phyloP scores from a whole-genome alignment of 140 eudicot genomes.

The Cichorium intybus region DNA sequence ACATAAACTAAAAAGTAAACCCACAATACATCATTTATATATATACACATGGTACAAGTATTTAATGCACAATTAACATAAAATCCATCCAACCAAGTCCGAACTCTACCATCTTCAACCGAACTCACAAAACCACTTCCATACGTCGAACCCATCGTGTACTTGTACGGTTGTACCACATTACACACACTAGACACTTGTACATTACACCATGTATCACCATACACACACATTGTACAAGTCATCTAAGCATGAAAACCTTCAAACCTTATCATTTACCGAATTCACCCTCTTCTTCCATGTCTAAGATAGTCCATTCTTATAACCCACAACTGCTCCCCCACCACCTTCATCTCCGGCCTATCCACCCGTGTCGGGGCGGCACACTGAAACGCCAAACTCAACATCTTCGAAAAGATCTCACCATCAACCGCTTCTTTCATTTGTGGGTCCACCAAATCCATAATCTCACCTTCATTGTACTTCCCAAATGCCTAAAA shows the following conservation, averaged over 20 bases:
- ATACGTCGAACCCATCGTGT: background rate
- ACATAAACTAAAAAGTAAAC: background rate
- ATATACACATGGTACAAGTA: slow-evolving; percentile 23
- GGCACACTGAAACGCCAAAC: slow-evolving; percentile 78
- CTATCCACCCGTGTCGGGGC: slow-evolving; percentile 90
- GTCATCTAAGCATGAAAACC: slow-evolving; percentile 24
- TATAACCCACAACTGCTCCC: slow-evolving; percentile 85
- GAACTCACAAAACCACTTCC: background rate
- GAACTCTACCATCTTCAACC: slow-evolving; percentile 1
- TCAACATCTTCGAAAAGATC: slow-evolving; percentile 58
- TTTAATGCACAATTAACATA: slow-evolving; percentile 8
- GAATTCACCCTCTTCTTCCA: slow-evolving; percentile 38
- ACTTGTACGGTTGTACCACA: slow-evolving; percentile 20
- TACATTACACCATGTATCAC: slow-evolving; percentile 19
- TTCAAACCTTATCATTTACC: slow-evolving; percentile 8
- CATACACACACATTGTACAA: slow-evolving; percentile 22
- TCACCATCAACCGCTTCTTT: slow-evolving; percentile 49
- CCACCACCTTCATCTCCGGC: slow-evolving; percentile 86
- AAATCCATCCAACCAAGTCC: slow-evolving; percentile 14
- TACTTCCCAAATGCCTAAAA: slow-evolving; percentile 76
- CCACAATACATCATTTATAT: slow-evolving; percentile 11
- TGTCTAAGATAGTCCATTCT: slow-evolving; percentile 72
- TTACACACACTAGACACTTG: slow-evolving; percentile 23
- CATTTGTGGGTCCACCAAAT: slow-evolving; percentile 71
- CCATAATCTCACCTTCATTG: slow-evolving; percentile 57